Conservation (phyloP, 1,284 basidiomycete species). For the Cutaneotrichosporon daszewskae region DNA sequence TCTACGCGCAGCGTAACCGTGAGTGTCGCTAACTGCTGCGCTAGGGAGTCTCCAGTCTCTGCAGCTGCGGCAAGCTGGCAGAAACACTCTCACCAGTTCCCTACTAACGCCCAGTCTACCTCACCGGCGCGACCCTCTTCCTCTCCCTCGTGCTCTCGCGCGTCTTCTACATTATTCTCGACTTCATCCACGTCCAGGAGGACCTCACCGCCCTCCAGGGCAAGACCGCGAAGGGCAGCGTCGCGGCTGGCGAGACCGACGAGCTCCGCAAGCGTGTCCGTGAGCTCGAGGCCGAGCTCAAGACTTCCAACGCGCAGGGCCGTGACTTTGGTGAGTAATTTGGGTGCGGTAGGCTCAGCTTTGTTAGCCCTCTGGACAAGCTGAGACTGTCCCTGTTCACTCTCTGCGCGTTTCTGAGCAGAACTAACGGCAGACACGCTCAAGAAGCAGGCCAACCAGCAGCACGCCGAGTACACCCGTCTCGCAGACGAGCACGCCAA, state of each 20-base stretch:
- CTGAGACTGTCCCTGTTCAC: not conserved
- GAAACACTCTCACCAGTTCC: not conserved
- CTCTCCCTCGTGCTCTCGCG: conserved; percentile 86
- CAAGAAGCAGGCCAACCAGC: conserved; percentile 73
- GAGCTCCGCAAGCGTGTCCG: conserved; percentile 60
- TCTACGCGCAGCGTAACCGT: conserved; percentile 68
- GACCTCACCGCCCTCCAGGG: conserved; percentile 77
- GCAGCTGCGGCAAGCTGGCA: not conserved
- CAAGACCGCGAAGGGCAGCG: conserved; percentile 51
- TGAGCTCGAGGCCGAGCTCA: conserved; percentile 60
- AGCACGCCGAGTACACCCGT: conserved; percentile 70
- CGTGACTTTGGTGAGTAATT: conserved; percentile 64
- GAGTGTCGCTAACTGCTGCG: conserved; percentile 10
- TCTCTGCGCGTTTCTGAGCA: conserved; percentile 2
- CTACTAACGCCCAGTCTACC: conserved; percentile 57
- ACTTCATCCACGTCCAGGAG: conserved; percentile 84
- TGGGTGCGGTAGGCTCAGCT: not conserved
- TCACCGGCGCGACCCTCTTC: conserved; percentile 90
- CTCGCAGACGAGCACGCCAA: conserved; percentile 71
- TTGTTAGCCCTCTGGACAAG: not conserved
- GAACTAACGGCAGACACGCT: conserved; percentile 56
- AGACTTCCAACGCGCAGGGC: conserved; percentile 48
- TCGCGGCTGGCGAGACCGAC: conserved; percentile 39
- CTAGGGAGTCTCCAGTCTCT: not conserved
- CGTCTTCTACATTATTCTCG: conserved; percentile 84